phyloP scores from a whole-genome alignment of 1,284 basidiomycete species.

The Leccinum subrobustum region DNA sequence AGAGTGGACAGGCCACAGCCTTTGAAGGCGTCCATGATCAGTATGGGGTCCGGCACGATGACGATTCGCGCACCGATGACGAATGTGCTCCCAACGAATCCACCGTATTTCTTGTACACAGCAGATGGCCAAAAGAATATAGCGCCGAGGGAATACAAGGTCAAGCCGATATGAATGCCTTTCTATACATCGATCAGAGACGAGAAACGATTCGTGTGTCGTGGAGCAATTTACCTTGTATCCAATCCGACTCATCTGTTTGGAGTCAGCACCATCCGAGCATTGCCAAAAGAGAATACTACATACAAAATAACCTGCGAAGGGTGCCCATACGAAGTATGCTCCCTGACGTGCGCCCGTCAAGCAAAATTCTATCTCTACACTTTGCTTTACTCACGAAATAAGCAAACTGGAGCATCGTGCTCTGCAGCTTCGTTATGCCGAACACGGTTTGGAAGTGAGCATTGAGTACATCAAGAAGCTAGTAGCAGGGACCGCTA shows the following conservation, averaged over 20 bases:
- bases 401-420: slow-evolving; percentile 83
- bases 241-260: slow-evolving; percentile 55
- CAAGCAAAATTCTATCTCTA: background rate
- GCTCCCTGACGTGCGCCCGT: slow-evolving; percentile 46
- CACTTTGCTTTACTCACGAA: slow-evolving; percentile 46
- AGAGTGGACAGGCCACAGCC: slow-evolving; percentile 73
- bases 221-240: slow-evolving; percentile 48
- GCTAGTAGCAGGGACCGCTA: slow-evolving; percentile 42
- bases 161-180: slow-evolving; percentile 69
- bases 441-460: slow-evolving; percentile 75
- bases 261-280: slow-evolving; percentile 11
- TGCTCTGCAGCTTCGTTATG: slow-evolving; percentile 77
- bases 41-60: background rate
- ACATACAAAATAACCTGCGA: slow-evolving; percentile 56
- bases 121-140: slow-evolving; percentile 84
- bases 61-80: slow-evolving; percentile 48
- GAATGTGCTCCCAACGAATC: slow-evolving; percentile 74
- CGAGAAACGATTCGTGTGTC: background rate
- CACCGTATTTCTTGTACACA: slow-evolving; percentile 63
- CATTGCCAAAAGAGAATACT: background rate
- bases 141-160: slow-evolving; percentile 70
- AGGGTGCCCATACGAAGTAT: slow-evolving; percentile 63
- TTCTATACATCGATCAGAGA: slow-evolving; percentile 36
- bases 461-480: slow-evolving; percentile 83
- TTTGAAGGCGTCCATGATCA: slow-evolving; percentile 9